phyloP scores from a whole-genome alignment of 1,284 basidiomycete species.

The Cutaneotrichosporon daszewskae region DNA sequence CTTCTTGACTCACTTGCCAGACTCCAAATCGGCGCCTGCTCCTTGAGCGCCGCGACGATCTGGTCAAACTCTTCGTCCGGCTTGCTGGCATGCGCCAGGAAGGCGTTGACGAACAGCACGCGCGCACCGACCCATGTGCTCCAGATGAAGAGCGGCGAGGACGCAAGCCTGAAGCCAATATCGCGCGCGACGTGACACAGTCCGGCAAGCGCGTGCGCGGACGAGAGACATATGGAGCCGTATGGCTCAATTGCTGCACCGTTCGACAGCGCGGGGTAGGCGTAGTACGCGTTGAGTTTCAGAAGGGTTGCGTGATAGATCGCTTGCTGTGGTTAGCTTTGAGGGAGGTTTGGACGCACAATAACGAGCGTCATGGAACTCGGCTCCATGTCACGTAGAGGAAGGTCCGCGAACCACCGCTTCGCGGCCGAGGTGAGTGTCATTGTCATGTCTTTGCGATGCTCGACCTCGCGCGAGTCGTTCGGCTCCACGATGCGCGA shows the following conservation, averaged over 20 bases:
- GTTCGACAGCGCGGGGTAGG: slow-evolving; percentile 42
- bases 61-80: slow-evolving; percentile 40
- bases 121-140: slow-evolving; percentile 45
- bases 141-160: slow-evolving; percentile 45
- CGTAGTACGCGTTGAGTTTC: slow-evolving; percentile 46
- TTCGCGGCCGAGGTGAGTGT: slow-evolving; percentile 34
- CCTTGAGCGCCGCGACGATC: slow-evolving; percentile 33
- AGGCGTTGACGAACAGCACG: slow-evolving; percentile 43
- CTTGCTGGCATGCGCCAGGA: slow-evolving; percentile 26
- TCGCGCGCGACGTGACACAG: slow-evolving; percentile 23
- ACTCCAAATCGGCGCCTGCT: slow-evolving; percentile 39
- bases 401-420: slow-evolving; percentile 36
- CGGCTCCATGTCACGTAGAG: slow-evolving; percentile 13
- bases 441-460: slow-evolving; percentile 34
- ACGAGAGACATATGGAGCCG: slow-evolving; percentile 31
- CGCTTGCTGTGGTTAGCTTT: slow-evolving; percentile 28
- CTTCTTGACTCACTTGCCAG: slow-evolving; percentile 43
- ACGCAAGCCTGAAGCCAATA: slow-evolving; percentile 22
- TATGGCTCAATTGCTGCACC: slow-evolving; percentile 42
- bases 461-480: slow-evolving; percentile 37
- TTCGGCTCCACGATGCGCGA: slow-evolving; percentile 35
- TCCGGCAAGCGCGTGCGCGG: slow-evolving; percentile 29
- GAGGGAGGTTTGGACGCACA: slow-evolving; percentile 23
- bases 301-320: slow-evolving; percentile 46
- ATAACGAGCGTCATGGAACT: slow-evolving; percentile 35